Evolutionary conservation across 352 stramenopile genomes (phyloP).

Genomic region (Phytophthora palmivora): DNA sequence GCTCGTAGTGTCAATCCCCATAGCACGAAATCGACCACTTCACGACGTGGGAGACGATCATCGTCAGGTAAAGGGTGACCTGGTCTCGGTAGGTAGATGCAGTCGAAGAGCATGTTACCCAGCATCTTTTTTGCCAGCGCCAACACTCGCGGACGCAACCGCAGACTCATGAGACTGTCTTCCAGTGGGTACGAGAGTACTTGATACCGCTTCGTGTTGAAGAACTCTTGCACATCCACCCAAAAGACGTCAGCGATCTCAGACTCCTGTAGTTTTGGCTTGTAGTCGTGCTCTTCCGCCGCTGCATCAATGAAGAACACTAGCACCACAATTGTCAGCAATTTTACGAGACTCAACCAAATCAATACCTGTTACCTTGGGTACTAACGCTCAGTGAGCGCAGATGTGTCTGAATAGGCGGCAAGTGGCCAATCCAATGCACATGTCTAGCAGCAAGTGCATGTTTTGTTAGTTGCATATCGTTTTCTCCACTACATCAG

Average conservation of each 20-base stretch:
- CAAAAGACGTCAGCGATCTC: slow-evolving; percentile 86
- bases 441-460: slow-evolving; percentile 55
- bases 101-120: slow-evolving; percentile 68
- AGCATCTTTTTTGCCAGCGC: slow-evolving; percentile 43
- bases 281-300: slow-evolving; percentile 55
- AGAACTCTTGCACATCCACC: slow-evolving; percentile 84
- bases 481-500: background rate
- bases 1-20: slow-evolving; percentile 86
- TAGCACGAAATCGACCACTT: slow-evolving; percentile 77
- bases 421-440: slow-evolving; percentile 71
- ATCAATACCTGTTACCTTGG: slow-evolving; percentile 44
- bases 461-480: slow-evolving; percentile 15
- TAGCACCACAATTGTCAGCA: slow-evolving; percentile 30
- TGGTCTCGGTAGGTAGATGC: slow-evolving; percentile 81
- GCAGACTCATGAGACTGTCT: slow-evolving; percentile 57
- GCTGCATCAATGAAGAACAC: slow-evolving; percentile 78
- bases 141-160: slow-evolving; percentile 41
- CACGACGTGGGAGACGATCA: slow-evolving; percentile 44
- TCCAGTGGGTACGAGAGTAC: slow-evolving; percentile 65
- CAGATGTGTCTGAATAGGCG: slow-evolving; percentile 66
- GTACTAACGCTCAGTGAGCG: slow-evolving; percentile 72
- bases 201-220: slow-evolving; percentile 63
- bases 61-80: slow-evolving; percentile 45
- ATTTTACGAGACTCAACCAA: background rate
- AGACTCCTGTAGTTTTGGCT: slow-evolving; percentile 57